Evolutionary conservation across 495 filamentous ascomycete genomes (phyloP).

Genomic region (Talaromyces stipitatus): DNA sequence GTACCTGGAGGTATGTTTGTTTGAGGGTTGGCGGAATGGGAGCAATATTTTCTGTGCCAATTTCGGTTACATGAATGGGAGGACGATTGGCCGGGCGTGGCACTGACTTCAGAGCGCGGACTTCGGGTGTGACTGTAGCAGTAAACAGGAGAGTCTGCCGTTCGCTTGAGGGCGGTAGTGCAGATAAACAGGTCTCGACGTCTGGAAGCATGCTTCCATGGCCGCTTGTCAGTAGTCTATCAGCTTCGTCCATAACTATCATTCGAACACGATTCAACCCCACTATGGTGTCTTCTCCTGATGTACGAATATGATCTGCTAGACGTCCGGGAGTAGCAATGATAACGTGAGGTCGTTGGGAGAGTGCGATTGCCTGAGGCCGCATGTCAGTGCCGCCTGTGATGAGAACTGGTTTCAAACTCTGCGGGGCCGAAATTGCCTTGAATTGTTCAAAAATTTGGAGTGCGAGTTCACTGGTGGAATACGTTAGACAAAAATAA

Average conservation of each 20-base stretch:
- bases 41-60: conserved; percentile 57
- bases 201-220: conserved; percentile 87
- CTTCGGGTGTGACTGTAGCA: conserved; percentile 89
- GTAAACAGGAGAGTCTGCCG: conserved; percentile 95
- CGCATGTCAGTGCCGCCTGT: conserved; percentile 93
- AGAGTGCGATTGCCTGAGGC: conserved; percentile 73
- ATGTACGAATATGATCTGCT: conserved; percentile 86
- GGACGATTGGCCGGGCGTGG: conserved; percentile 57
- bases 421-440: conserved; percentile 78
- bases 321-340: conserved; percentile 92
- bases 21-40: conserved; percentile 72
- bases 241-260: conserved; percentile 94
- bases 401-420: conserved; percentile 75
- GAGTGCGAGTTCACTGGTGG: conserved; percentile 71
- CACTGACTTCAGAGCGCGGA: conserved; percentile 70
- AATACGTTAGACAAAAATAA: not conserved
- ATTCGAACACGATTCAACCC: conserved; percentile 70
- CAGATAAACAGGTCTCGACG: conserved; percentile 76
- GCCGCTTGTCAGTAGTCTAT: conserved; percentile 72
- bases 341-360: conserved; percentile 77
- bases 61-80: conserved; percentile 82
- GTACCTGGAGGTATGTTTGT: conserved; percentile 80
- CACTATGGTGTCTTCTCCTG: conserved; percentile 79
- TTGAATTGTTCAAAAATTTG: conserved; percentile 95
- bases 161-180: conserved; percentile 61